These are phyloP conservation scores for Xylaria flabelliformis DNA, from an alignment of 495 filamentous ascomycete species.

Conservation along the genomic window DNA sequence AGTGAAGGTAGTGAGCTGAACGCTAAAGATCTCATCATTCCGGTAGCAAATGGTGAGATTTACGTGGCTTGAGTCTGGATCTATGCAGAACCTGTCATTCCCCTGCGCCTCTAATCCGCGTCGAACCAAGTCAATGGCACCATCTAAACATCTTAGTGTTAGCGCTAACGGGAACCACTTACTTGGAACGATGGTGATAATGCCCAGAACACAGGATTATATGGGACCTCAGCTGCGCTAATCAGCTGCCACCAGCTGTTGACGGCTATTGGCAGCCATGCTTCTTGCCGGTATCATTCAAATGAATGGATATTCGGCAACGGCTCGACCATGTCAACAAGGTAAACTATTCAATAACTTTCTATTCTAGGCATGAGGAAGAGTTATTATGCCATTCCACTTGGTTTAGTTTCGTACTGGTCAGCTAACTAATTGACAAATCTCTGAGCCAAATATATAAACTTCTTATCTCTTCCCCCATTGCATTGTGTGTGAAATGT, in stretches of 20 bases:
- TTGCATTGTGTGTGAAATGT: slow-evolving; percentile 3
- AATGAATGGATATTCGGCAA: slow-evolving; percentile 18
- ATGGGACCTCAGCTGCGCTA: not conserved
- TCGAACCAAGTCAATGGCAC: slow-evolving; percentile 8
- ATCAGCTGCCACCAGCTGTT: not conserved
- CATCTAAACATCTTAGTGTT: not conserved
- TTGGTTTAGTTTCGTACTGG: not conserved
- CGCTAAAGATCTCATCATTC: slow-evolving; percentile 6
- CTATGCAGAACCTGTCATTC: not conserved
- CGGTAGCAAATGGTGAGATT: not conserved
- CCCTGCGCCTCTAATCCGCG: not conserved
- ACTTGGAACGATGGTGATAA: not conserved
- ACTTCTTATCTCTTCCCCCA: not conserved
- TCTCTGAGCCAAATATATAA: slow-evolving; percentile 7
- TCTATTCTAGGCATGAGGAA: slow-evolving; percentile 3
- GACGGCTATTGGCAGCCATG: not conserved
- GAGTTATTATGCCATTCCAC: not conserved
- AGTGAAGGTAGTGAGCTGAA: not conserved
- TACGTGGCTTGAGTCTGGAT: slow-evolving; percentile 20
- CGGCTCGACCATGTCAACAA: not conserved
- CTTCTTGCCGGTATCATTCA: not conserved
- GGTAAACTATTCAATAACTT: not conserved
- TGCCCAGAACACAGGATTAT: slow-evolving; percentile 2
- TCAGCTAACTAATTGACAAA: not conserved
- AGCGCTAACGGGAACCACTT: not conserved